phyloP scores from a whole-genome alignment of 2,329 filamentous ascomycete species.

The Aspergillus sp. region DNA sequence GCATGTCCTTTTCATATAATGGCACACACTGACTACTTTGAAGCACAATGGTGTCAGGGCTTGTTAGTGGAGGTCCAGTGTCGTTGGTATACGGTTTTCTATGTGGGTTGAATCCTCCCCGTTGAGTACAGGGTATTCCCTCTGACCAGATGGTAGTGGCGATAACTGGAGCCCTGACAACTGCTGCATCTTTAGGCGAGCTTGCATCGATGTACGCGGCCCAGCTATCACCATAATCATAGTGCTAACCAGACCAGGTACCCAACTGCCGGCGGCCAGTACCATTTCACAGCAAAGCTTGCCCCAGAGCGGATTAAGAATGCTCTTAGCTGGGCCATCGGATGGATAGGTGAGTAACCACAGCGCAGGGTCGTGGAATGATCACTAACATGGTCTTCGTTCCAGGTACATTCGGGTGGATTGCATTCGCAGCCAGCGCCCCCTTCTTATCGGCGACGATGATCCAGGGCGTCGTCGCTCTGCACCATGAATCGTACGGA shows the following conservation, averaged over 20 bases:
- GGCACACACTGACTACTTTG: not conserved
- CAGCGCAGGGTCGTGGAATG: too few species aligned
- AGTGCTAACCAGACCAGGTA: not conserved
- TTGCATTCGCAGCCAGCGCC: slow-evolving; percentile 29
- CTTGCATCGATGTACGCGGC: slow-evolving; percentile 7
- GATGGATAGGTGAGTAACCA: slow-evolving; percentile 3
- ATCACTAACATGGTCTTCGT: too few species aligned
- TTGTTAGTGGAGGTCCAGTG: slow-evolving; percentile 9
- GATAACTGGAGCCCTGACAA: not conserved
- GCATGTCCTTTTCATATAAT: not conserved
- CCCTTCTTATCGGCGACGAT: slow-evolving; percentile 47
- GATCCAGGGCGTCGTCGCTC: slow-evolving; percentile 45
- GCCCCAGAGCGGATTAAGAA: not conserved
- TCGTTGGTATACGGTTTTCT: slow-evolving; percentile 11
- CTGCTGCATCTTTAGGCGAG: slow-evolving; percentile 9
- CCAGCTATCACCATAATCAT: not conserved
- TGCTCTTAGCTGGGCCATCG: slow-evolving; percentile 5
- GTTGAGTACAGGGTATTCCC: too few species aligned
- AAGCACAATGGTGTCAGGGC: slow-evolving; percentile 1
- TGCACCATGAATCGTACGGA: slow-evolving; percentile 43
- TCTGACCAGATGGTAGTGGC: slow-evolving; percentile 5
- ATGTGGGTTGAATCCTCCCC: not conserved
- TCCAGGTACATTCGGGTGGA: slow-evolving; percentile 4
- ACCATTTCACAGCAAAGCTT: slow-evolving; percentile 10
- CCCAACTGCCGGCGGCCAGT: slow-evolving; percentile 13